Percentiles rank a stretch among this genome's conserved stretches.
These are phyloP conservation scores for Haemoproteus tartakovskyi DNA, from an alignment of 169 alveolate species.

Conservation along the genomic window DNA sequence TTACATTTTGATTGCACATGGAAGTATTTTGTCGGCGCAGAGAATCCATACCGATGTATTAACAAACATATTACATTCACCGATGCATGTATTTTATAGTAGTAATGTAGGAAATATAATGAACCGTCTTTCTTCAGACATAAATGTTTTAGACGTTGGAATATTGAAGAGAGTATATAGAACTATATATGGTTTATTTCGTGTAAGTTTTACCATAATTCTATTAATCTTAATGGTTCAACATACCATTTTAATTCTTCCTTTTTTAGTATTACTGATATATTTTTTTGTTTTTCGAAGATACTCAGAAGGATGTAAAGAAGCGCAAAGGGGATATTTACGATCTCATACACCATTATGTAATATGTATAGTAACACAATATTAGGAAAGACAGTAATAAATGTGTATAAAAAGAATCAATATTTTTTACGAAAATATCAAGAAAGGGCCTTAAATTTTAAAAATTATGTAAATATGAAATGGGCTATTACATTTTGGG, in stretches of 20 bases:
- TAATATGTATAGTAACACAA: constrained; percentile 66
- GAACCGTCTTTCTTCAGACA: constrained; percentile 69
- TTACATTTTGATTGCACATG: constrained; percentile 49
- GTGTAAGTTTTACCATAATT: constrained; percentile 40
- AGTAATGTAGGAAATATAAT: constrained; percentile 69
- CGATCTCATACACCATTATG: constrained; percentile 69
- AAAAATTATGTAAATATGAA: constrained; percentile 16
- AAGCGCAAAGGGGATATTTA: constrained; percentile 73
- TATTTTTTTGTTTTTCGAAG: constrained; percentile 19
- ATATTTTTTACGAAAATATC: not conserved
- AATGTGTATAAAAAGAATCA: constrained; percentile 49
- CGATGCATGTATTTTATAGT: constrained; percentile 70
- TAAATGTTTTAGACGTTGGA: constrained; percentile 69
- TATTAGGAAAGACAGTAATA: constrained; percentile 67
- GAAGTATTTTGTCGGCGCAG: constrained; percentile 58
- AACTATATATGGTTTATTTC: constrained; percentile 44
- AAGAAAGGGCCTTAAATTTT: not conserved
- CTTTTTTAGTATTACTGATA: constrained; percentile 24
- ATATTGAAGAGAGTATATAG: constrained; percentile 67
- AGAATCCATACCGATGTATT: constrained; percentile 67
- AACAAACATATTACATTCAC: constrained; percentile 65
- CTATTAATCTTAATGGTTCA: constrained; percentile 47
- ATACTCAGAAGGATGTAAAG: constrained; percentile 68
- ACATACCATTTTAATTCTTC: constrained; percentile 16
- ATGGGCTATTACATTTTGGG: constrained; percentile 52